Base-by-base conservation (phyloP, 2,329 filamentous ascomycete genomes). In the Fonsecaea nubica region DNA sequence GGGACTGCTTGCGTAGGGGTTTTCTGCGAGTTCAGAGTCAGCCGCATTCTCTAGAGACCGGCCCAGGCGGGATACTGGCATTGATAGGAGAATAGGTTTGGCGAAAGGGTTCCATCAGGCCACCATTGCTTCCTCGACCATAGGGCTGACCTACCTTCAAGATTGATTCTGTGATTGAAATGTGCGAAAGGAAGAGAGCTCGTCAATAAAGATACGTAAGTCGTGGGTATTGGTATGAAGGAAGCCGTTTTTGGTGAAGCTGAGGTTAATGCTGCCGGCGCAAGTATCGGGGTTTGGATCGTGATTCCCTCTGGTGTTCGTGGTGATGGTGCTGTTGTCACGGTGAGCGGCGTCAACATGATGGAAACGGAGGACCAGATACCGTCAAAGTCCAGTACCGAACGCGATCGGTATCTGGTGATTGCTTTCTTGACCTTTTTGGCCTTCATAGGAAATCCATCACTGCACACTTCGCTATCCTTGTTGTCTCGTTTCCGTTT, bases 401-500 rank as follows among this genome's bases (percentile, higher is more conserved):
- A 42, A 15, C 0, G 12, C 13, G 15, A 18, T 15, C 58, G 18
- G 30, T 60, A 60, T 15, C 58, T 38, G 10, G 58, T 53, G 8
- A 60, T 30, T 6, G 58, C 58, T 36, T 35, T 60, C 38, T 60
- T 15, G 18, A 60, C 58, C 30, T 60, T 60, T 21, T 45, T 18
- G 9, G 38, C 25, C 7, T 60, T 36, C 25, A 59, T 58, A 3
- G 8, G 54, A n/a, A 40, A 15, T 9, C 54, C 61, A 35, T 48
- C 30, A 30, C 33, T 42, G 54, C 45, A 63, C 21, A 63, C 61
- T 18, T 63, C 61, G 38, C 30, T 38, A n/a, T 63, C 53, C 21
- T 58, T 63, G 21, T 42, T 13, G 13, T 63, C 61, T 63, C 36
- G 40, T 42, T 59, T 60, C 50, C 52, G 18, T 32, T 64, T 45